Base-by-base conservation (phyloP, 768 basidiomycete genomes). In the Russula emetica region DNA sequence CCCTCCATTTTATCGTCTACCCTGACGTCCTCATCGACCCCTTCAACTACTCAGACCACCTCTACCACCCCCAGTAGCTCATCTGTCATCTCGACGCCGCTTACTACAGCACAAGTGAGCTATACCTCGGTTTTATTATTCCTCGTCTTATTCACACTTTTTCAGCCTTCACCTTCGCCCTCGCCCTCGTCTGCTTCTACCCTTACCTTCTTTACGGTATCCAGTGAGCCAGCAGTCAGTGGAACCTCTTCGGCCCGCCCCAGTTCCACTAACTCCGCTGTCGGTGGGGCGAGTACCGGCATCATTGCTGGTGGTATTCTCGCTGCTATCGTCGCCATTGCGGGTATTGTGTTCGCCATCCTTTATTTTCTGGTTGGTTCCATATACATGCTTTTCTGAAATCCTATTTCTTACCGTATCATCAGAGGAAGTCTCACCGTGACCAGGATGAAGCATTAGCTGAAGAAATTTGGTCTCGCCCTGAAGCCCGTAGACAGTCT, bases 401-500 rank as follows among this genome's bases (percentile, higher is more conserved):
- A 32, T 24, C 20, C 14, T n/a, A 16, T 52, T 20, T 34, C 30
- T 55, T 24, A 61, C 9, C 24, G 42, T 34, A 45, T 61, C 18
- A 20, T 42, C 34, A 67, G 66, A 66, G 63, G 61, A 66, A 72
- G 71, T 71, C 71, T 58, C 73, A 75, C 44, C 64, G 66, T 51
- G 47, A 49, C 47, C 51, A 68, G 22, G 73, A 77, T n/a, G 76
- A 76, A 0, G 78, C 30, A 70, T 73, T 53, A 73, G 70, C 22
- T 20, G 63, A 51, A 55, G 63, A 45, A 71, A 71, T 56, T 65
- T 90, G 88, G 72, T 79, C 83, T 65, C 74, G 85, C 1, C 72
- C 75, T 50, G 80, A 80, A 11, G 88, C 88, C 79, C 81, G 83
- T 57, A 83, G 85, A 58, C 79, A 81, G 66, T 89, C 88, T 16